A percentile compares a stretch with the other conserved stretches of the same genome.
Conservation (phyloP, 2,329 filamentous ascomycete species). For the Cercospora canescens region DNA sequence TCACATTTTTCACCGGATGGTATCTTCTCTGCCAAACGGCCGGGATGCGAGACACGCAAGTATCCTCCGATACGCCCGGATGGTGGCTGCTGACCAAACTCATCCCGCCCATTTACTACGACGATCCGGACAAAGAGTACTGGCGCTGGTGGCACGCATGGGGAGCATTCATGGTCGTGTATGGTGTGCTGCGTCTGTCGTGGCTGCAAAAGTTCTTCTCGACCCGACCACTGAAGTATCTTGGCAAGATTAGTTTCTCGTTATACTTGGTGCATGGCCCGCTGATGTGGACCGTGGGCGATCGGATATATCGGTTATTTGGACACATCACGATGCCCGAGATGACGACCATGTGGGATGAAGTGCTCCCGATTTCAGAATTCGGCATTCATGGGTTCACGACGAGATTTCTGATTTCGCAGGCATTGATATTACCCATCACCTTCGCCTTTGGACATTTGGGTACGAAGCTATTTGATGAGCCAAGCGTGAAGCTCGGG, state of each 20-base stretch:
- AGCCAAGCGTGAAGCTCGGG: slow-evolving; percentile 57
- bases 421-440: slow-evolving; percentile 55
- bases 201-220: slow-evolving; percentile 54
- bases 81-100: slow-evolving; percentile 58
- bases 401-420: slow-evolving; percentile 59
- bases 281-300: slow-evolving; percentile 55
- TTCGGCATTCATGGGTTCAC: slow-evolving; percentile 52
- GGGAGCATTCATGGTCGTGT: slow-evolving; percentile 55
- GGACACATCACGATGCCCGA: slow-evolving; percentile 30
- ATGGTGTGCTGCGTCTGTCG: slow-evolving; percentile 50
- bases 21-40: slow-evolving; percentile 24
- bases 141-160: slow-evolving; percentile 59
- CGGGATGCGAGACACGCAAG: slow-evolving; percentile 13
- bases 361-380: slow-evolving; percentile 44
- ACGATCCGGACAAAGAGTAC: slow-evolving; percentile 23
- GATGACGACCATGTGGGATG: slow-evolving; percentile 20
- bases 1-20: slow-evolving; percentile 15
- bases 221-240: slow-evolving; percentile 53
- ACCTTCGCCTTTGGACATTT: slow-evolving; percentile 57
- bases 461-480: slow-evolving; percentile 58
- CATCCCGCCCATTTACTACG: slow-evolving; percentile 27
- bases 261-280: slow-evolving; percentile 64
- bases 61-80: slow-evolving; percentile 54
- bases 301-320: slow-evolving; percentile 53
- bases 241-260: slow-evolving; percentile 62